Conservation (phyloP, 1,139 yeast species). For the Zhuliangozyma parablackwelliae region DNA sequence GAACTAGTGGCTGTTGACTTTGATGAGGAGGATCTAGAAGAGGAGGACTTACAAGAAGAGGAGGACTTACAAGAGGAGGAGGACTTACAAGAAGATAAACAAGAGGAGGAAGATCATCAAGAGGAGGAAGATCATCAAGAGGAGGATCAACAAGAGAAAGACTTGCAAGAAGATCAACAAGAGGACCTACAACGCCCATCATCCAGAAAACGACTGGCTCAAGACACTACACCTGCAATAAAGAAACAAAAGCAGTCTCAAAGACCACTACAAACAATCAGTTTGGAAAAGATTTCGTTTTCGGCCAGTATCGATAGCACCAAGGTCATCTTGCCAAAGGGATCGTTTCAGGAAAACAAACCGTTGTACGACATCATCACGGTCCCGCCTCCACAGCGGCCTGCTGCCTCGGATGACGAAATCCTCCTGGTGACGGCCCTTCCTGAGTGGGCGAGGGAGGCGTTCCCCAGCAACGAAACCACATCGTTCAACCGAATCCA, state of each 20-base stretch:
- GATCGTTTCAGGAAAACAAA: slow-evolving; percentile 73
- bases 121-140: slow-evolving; percentile 12
- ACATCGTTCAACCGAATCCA: slow-evolving; percentile 74
- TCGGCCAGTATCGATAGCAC: slow-evolving; percentile 62
- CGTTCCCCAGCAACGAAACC: slow-evolving; percentile 69
- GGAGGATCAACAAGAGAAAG: slow-evolving; percentile 12
- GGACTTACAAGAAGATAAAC: slow-evolving; percentile 20
- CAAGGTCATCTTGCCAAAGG: slow-evolving; percentile 72
- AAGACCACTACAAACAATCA: slow-evolving; percentile 31
- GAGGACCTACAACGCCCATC: too few species aligned
- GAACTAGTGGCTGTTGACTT: slow-evolving; percentile 22
- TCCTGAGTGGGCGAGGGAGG: slow-evolving; percentile 79
- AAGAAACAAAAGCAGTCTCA: slow-evolving; percentile 14
- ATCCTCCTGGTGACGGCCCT: slow-evolving; percentile 57
- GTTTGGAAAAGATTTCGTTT: slow-evolving; percentile 59
- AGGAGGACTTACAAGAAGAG: slow-evolving; percentile 18
- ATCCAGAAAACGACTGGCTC: too few species aligned
- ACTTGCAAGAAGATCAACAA: too few species aligned
- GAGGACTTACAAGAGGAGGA: slow-evolving; percentile 20
- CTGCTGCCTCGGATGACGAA: slow-evolving; percentile 37
- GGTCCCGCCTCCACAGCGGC: slow-evolving; percentile 71
- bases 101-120: slow-evolving; percentile 10
- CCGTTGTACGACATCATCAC: slow-evolving; percentile 81
- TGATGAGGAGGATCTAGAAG: slow-evolving; percentile 20
- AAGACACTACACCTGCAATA: slow-evolving; percentile 7